Base-by-base conservation (phyloP, 352 stramenopile genomes). In the Phytophthora palmivora region DNA sequence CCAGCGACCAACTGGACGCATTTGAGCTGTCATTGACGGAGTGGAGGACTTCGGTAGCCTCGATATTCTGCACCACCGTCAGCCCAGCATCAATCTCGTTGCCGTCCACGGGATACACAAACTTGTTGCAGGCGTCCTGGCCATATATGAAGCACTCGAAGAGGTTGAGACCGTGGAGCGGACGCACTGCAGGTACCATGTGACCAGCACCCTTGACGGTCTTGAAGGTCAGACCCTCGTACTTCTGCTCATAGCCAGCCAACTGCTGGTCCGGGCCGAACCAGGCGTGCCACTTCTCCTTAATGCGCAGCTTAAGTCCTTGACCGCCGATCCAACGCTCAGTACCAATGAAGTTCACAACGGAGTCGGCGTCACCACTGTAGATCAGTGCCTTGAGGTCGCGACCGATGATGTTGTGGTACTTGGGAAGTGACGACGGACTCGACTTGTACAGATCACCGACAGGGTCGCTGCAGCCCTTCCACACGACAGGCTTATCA, bases 131-230 rank as follows among this genome's bases (percentile, higher is more conserved):
- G 15, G 60, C 50, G 0, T 76, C 75, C 8, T 88, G 74, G 14
- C 82, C 80, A 33, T 76, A 84, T 37, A 97, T 74, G 76, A 96
- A 95, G 58, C 83, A 89, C 59, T 96, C 80, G 44, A 94, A 89
- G 52, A 96, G 82, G 66, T 88, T 72, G 32, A 93, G 77, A 8
- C 79, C 80, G 48, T 89, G 82, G n/a, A 89, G 68, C 24, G 87
- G 87, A 24, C 84, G 83, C 44, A 91, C 82, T 0, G 77, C 79
- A 1, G 82, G 82, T 44, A 97, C 92, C 83, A 97, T 95, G 72
- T 98, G 92, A 1, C 94, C 94, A 14, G 89, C 88, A 14, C 91
- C 93, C 57, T 96, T 94, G 63, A 98, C 93, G 0, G 92, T 98
- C 53, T 96, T 79, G 77, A 97, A 98, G 5, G 78, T 87, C 14